A percentile compares a stretch with the other conserved stretches of the same genome.
phyloP scores from a whole-genome alignment of 2,329 filamentous ascomycete species.

The Cercospora janseana region DNA sequence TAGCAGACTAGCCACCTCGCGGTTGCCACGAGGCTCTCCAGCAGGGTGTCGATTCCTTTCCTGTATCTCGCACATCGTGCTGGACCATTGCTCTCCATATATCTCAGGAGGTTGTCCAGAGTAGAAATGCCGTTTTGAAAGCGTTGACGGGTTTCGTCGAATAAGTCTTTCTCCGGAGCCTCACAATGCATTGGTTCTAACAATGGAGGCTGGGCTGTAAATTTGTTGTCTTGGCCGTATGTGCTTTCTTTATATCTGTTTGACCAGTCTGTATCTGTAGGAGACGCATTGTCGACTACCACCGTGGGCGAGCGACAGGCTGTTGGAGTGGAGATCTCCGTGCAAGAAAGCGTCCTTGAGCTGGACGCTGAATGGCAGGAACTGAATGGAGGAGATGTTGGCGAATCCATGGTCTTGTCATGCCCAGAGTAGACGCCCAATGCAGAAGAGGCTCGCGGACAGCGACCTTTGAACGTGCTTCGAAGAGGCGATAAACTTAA shows the following conservation, averaged over 20 bases:
- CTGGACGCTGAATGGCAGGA: not conserved
- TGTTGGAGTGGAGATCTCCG: not conserved
- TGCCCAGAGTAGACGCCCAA: not conserved
- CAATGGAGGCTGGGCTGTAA: not conserved
- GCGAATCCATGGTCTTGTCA: not conserved
- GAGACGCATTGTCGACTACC: slow-evolving; percentile 1
- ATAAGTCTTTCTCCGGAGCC: slow-evolving; percentile 15
- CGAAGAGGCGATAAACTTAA: not conserved
- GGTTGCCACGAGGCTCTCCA: slow-evolving; percentile 19
- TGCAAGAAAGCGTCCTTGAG: not conserved
- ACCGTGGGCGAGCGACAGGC: not conserved
- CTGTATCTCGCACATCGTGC: slow-evolving; percentile 13
- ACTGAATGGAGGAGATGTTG: not conserved
- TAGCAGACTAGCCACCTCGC: slow-evolving; percentile 23
- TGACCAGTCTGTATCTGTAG: slow-evolving; percentile 7
- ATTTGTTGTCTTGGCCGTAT: not conserved
- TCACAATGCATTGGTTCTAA: not conserved
- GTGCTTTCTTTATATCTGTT: not conserved
- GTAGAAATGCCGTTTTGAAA: slow-evolving; percentile 19
- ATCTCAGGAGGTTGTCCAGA: slow-evolving; percentile 21
- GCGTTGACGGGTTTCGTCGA: slow-evolving; percentile 18
- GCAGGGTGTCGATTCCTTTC: slow-evolving; percentile 18
- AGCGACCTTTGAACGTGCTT: slow-evolving; percentile 5
- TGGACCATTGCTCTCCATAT: slow-evolving; percentile 15
- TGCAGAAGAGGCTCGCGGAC: not conserved